Evolutionary conservation across 371 early-diverging fungal species (phyloP), one percentile per base, ranked within the genome.

Genomic region (Actinomucor elegans): DNA sequence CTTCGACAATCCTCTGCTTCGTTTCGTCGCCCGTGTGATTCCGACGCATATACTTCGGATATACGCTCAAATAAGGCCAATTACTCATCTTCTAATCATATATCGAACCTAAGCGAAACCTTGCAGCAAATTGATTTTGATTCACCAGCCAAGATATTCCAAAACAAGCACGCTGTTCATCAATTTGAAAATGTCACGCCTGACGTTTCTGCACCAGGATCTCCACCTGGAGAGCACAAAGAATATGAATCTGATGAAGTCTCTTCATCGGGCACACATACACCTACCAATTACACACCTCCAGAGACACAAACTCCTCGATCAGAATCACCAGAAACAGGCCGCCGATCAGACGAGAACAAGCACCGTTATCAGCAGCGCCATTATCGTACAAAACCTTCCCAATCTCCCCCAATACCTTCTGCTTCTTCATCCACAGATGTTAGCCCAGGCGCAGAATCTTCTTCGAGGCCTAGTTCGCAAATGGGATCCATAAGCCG

Each of bases 171-270:
- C 40, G 57, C 64, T 12, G 21, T 43, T 10, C 71, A 74, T 17
- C 63, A 67, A 28, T 75, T 75, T 38, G 67, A 75, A 40, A 65
- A 60, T 37, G 64, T 68, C 2, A 75, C 71, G 5, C 70, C 71
- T 14, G 71, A 69, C 33, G 37, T 59, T 4, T 67, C 73, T 18
- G 52, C 64, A n/a, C 76, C 72, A 33, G 64, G 64, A 10, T 44
- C 63, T 23, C 60, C 60, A 10, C 27, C 42, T 37, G 24, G 24
- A 6, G 34, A 5, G 15, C 38, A 17, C 4, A 38, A 28, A 5
- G 28, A 38, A 4, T 50, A 38, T 18, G 50, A 40, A 26, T 37
- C 38, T 14, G 31, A 42, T 23, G 31, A 61, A 15, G 41, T 46
- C 17, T 33, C 48, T 11, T 49, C 52, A 5, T 33, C 41, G 32